These are phyloP conservation scores for Trichoderma polysporum DNA, from an alignment of 2,329 filamentous ascomycete genomes.

Conservation along the genomic window DNA sequence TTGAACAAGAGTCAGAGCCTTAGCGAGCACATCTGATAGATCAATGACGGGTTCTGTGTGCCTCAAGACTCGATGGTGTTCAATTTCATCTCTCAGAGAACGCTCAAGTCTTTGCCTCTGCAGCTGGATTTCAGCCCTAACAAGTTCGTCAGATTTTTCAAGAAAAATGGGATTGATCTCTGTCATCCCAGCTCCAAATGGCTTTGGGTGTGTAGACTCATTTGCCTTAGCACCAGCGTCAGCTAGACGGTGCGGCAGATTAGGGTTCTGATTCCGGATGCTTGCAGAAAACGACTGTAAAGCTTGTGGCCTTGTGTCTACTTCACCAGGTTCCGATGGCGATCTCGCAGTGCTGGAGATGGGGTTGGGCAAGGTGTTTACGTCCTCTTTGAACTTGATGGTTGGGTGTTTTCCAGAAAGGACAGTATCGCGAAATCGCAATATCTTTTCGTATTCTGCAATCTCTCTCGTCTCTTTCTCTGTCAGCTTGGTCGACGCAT, in stretches of 20 bases:
- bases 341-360: background rate
- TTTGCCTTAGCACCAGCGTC: background rate
- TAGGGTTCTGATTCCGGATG: background rate
- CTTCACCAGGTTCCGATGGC: conserved; percentile 24
- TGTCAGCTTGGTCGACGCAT: conserved; percentile 33
- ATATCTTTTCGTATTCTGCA: conserved; percentile 73
- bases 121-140: conserved; percentile 76
- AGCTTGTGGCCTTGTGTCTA: background rate
- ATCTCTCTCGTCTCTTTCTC: conserved; percentile 57
- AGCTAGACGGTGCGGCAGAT: background rate
- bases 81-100: conserved; percentile 71
- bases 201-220: background rate
- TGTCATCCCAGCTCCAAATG: conserved; percentile 47
- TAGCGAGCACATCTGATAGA: conserved; percentile 69
- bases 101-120: conserved; percentile 81
- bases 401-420: conserved; percentile 71
- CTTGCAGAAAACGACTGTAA: background rate
- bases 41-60: conserved; percentile 59
- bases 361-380: conserved; percentile 30
- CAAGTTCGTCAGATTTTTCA: conserved; percentile 80
- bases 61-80: conserved; percentile 54
- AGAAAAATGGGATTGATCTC: conserved; percentile 81
- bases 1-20: conserved; percentile 69
- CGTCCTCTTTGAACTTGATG: conserved; percentile 54
- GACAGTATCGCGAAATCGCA: conserved; percentile 77